These are phyloP conservation scores for Lentinula raphanica DNA, from an alignment of 768 basidiomycete species.

Conservation along the genomic window DNA sequence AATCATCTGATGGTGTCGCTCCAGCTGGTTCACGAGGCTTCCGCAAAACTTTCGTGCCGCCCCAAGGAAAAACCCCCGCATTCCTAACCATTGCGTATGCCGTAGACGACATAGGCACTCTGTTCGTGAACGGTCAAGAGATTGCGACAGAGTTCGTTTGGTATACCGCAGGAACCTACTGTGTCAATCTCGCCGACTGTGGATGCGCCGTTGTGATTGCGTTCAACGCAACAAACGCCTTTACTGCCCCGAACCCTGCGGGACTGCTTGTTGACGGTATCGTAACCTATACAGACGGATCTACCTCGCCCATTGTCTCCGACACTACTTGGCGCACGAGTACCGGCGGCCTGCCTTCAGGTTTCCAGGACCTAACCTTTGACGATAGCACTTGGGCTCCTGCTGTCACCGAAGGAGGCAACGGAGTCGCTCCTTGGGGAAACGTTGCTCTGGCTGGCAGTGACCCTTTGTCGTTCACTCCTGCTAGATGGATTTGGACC, in stretches of 20 bases:
- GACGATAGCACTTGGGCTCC: no score
- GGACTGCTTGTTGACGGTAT: no score
- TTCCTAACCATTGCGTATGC: constrained; percentile 20
- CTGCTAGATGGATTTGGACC: constrained; percentile 26
- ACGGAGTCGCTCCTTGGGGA: no score
- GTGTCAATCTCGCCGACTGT: constrained; percentile 12
- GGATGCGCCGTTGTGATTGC: constrained; percentile 4
- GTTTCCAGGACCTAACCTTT: no score
- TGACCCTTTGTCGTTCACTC: constrained; percentile 11
- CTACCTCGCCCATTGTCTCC: no score
- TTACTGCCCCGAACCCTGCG: no score
- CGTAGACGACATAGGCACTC: constrained; percentile 22
- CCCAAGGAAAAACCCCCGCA: constrained; percentile 19
- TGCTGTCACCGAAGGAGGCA: no score
- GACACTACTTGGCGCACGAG: no score
- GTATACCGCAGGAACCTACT: constrained; percentile 13
- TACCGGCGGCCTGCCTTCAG: no score
- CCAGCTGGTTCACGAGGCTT: constrained; percentile 18
- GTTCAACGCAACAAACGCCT: no score
- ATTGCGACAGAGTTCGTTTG: constrained; percentile 17
- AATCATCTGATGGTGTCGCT: constrained; percentile 6
- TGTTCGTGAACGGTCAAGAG: constrained; percentile 23
- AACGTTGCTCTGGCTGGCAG: constrained; percentile 17
- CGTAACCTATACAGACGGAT: no score
- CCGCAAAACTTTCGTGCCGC: constrained; percentile 20